A percentile compares a stretch with the other conserved stretches of the same genome.
Evolutionary conservation across 1,284 basidiomycete genomes (phyloP).

Genomic region (Mrakiaceae sp.): DNA sequence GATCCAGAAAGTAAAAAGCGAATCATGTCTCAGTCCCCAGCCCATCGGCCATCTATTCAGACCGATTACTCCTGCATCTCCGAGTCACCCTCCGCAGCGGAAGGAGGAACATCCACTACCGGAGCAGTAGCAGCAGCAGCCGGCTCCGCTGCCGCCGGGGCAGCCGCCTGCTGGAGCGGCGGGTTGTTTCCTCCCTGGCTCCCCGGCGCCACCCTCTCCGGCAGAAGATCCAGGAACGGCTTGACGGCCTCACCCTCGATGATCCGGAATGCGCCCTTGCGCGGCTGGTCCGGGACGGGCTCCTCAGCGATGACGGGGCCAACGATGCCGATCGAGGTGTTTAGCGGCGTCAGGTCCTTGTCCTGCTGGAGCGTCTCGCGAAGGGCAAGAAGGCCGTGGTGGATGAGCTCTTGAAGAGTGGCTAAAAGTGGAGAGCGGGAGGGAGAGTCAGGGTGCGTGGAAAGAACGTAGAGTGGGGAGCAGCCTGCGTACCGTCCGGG

Average conservation of each 20-base stretch:
- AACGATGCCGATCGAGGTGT: slow-evolving; percentile 87
- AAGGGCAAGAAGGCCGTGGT: slow-evolving; percentile 82
- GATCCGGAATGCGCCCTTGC: slow-evolving; percentile 55
- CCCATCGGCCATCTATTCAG: too few relatives aligned
- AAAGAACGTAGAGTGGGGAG: neutral
- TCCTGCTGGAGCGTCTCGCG: slow-evolving; percentile 94
- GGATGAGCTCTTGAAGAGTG: slow-evolving; percentile 70
- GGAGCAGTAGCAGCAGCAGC: neutral
- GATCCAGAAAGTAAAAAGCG: too few relatives aligned
- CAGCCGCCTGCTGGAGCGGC: neutral
- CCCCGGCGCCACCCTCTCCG: neutral
- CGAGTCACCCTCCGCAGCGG: slow-evolving; percentile 12
- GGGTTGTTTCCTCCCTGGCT: neutral
- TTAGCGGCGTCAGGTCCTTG: slow-evolving; percentile 80
- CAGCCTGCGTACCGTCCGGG: slow-evolving; percentile 52
- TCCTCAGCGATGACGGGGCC: slow-evolving; percentile 56
- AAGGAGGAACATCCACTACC: neutral
- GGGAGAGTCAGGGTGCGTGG: neutral
- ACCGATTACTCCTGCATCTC: slow-evolving; percentile 14
- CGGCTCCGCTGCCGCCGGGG: neutral
- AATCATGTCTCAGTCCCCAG: too few relatives aligned
- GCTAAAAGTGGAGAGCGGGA: slow-evolving; percentile 39
- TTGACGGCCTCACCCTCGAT: slow-evolving; percentile 49
- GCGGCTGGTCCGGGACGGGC: slow-evolving; percentile 29
- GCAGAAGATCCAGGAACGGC: slow-evolving; percentile 22